Percentiles rank a stretch among this genome's conserved stretches.
Conservation (phyloP, 192 early-diverging fungal genomes). For the Coemansia biformis region DNA sequence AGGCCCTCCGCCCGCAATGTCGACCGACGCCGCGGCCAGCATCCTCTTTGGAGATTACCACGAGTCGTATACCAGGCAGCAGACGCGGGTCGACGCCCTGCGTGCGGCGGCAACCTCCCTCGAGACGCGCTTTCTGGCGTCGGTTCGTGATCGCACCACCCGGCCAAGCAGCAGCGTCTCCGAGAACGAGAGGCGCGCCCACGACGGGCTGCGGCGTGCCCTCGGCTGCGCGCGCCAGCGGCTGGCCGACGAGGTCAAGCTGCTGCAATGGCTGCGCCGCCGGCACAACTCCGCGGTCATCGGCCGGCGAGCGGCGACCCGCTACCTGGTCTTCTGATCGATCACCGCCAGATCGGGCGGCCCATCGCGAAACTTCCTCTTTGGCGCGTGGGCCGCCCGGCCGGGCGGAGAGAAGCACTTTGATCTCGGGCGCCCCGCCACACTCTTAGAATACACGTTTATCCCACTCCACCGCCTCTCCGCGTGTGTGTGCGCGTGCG, state of each 20-base stretch:
- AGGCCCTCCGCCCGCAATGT: slow-evolving; percentile 25
- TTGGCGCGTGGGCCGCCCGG: no score
- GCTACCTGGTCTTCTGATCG: slow-evolving; percentile 26
- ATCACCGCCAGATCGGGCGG: not conserved
- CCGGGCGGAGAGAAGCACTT: no score
- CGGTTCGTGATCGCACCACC: slow-evolving; percentile 38
- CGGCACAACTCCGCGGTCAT: slow-evolving; percentile 45
- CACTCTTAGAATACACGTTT: not conserved
- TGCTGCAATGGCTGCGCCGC: slow-evolving; percentile 45
- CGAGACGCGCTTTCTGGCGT: slow-evolving; percentile 31
- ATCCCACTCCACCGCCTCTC: not conserved
- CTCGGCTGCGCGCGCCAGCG: slow-evolving; percentile 30
- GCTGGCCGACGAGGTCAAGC: slow-evolving; percentile 42
- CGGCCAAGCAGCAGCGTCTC: slow-evolving; percentile 31
- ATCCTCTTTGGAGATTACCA: slow-evolving; percentile 42
- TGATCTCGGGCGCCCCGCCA: no score
- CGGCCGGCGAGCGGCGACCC: slow-evolving; percentile 22
- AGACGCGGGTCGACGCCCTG: slow-evolving; percentile 21
- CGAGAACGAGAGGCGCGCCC: slow-evolving; percentile 18
- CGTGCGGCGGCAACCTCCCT: slow-evolving; percentile 12
- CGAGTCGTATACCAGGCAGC: slow-evolving; percentile 37
- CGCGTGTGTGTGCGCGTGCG: not conserved
- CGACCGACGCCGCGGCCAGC: slow-evolving; percentile 33
- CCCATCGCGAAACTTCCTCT: no score
- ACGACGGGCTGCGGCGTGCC: slow-evolving; percentile 25